These are phyloP conservation scores for Ascochyta koolunga DNA, from an alignment of 2,329 filamentous ascomycete species.

Conservation along the genomic window DNA sequence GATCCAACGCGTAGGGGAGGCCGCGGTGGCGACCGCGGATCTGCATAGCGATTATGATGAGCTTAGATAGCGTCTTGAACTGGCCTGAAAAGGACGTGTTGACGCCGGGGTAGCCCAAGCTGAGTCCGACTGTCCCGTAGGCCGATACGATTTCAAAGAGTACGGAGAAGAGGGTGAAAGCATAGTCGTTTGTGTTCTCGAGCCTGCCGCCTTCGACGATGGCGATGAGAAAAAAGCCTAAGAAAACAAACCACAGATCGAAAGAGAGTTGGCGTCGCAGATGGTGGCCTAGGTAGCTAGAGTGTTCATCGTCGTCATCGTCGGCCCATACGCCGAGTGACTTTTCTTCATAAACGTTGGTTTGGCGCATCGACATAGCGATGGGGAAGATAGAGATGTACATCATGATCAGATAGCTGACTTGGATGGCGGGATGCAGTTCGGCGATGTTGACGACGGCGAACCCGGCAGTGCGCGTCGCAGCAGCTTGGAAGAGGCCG, in stretches of 20 bases:
- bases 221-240: constrained; percentile 89
- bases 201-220: constrained; percentile 83
- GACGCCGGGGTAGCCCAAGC: constrained; percentile 76
- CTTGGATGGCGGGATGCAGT: constrained; percentile 89
- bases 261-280: constrained; percentile 92
- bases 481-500: constrained; percentile 87
- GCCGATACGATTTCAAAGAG: constrained; percentile 52
- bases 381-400: constrained; percentile 98
- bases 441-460: constrained; percentile 76
- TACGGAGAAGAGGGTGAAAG: constrained; percentile 57
- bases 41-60: constrained; percentile 71
- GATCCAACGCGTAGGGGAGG: constrained; percentile 70
- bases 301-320: constrained; percentile 60
- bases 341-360: constrained; percentile 95
- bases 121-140: constrained; percentile 86
- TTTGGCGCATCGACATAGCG: constrained; percentile 90
- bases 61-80: constrained; percentile 73
- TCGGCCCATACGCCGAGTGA: constrained; percentile 75
- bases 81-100: constrained; percentile 84
- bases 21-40: constrained; percentile 69
- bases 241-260: constrained; percentile 95
- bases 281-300: constrained; percentile 89
- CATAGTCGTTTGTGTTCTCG: constrained; percentile 62
- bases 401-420: constrained; percentile 98
- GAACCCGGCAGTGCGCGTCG: constrained; percentile 91